Evolutionary conservation across 371 early-diverging fungal species (phyloP).

Genomic region (Zychaea mexicana): DNA sequence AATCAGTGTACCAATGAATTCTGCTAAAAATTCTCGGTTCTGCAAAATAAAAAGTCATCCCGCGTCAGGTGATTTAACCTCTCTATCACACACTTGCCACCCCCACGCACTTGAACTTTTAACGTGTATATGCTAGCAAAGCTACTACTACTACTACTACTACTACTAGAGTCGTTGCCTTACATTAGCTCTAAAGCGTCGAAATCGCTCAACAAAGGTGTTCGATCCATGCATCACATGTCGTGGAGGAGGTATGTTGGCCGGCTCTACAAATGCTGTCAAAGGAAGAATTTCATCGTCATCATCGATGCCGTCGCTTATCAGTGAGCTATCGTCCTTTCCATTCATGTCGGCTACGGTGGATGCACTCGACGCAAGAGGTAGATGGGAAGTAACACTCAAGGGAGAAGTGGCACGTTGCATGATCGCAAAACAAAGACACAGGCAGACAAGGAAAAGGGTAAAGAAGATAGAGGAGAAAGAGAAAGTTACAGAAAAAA

Average conservation of each 20-base stretch:
- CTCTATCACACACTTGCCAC: neutral
- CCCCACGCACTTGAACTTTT: too few species aligned
- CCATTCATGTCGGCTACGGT: neutral
- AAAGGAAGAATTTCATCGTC: conserved; percentile 10
- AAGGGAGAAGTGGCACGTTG: conserved; percentile 2
- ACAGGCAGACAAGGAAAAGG: neutral
- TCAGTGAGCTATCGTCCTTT: neutral
- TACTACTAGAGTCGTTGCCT: neutral
- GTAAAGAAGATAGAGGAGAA: neutral
- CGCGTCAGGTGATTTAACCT: neutral
- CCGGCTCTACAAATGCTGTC: conserved; percentile 4
- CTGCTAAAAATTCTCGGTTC: conserved; percentile 72
- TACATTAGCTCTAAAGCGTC: conserved; percentile 12
- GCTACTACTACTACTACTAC: neutral
- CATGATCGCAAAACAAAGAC: too few species aligned
- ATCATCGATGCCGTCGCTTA: neutral
- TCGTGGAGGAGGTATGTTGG: neutral
- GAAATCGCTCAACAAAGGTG: conserved; percentile 7
- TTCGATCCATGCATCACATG: conserved; percentile 6
- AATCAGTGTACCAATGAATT: conserved; percentile 81
- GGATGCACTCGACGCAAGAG: neutral
- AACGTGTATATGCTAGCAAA: too few species aligned
- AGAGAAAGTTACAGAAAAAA: neutral
- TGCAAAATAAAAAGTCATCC: neutral
- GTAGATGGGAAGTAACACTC: neutral